Evolutionary conservation across 2,329 filamentous ascomycete species (phyloP), one percentile per base, ranked within the genome.

Genomic region (Penicillium sp.): DNA sequence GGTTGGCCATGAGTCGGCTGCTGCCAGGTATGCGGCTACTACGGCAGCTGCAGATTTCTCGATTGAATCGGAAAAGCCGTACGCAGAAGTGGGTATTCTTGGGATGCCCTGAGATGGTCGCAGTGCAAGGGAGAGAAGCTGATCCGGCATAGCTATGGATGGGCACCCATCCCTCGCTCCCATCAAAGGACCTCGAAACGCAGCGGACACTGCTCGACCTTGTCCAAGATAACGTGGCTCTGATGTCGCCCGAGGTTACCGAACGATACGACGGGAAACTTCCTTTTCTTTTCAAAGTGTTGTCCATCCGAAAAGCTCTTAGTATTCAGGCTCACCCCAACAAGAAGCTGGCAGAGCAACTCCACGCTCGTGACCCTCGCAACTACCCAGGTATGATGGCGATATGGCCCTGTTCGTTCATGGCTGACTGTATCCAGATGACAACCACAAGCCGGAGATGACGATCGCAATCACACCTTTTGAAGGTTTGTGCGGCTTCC

Each of bases 381-480:
- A 96, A 99, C 83, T 99, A 99, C 75, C 95, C 94, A 61, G 83
- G 83, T 84, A 64, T 64, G 75, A 65, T n/a, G 38, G 35, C 5
- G 7, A 8, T 5, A 7, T 45, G 5, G 13, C 5, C 8, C 17
- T 41, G 41, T 11, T 19, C n/a, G 26, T 45, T n/a, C 26, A 48
- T 48, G 3, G 21, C 29, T 61, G n/a, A 56, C 46, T 8, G 3
- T 46, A 44, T 61, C 13, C 46, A 78, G 93, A 99, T 83, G 94
- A 98, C 82, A 99, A 99, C 82, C 95, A 99, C 84, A 99, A 99
- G 82, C 95, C 95, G 38, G 95, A 99, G 81, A 99, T 99, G 95
- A 93, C 95, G 65, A 97, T 99, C 77, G 95, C 95, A 65, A 90
- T 99, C 71, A 98, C 95, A 1, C 90, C 92, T 0, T 99, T 99